These are phyloP conservation scores for Suillus lakei DNA, from an alignment of 768 basidiomycete genomes.

Conservation along the genomic window DNA sequence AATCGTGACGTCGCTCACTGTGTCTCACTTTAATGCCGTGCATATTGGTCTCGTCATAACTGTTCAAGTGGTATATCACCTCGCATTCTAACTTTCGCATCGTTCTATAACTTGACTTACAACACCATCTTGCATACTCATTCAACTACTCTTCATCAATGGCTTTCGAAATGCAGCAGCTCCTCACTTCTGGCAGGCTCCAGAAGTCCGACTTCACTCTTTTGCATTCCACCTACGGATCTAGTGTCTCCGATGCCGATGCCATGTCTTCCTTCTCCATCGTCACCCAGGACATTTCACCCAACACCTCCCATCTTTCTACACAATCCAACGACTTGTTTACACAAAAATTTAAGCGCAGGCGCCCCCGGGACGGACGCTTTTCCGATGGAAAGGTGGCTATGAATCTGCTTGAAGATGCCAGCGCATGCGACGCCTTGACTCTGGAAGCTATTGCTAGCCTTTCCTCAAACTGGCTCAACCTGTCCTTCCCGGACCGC, in stretches of 20 bases:
- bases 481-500: background rate
- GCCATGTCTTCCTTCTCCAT: background rate
- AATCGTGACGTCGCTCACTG: background rate
- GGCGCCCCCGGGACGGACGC: background rate
- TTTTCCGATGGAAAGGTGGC: too few relatives aligned
- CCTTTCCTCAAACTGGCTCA: background rate
- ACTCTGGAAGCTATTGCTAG: background rate
- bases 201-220: background rate
- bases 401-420: background rate
- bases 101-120: background rate
- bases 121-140: background rate
- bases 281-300: background rate
- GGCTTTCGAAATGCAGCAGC: background rate
- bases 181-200: background rate
- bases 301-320: background rate
- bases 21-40: constrained; percentile 1
- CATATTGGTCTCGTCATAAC: background rate
- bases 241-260: background rate
- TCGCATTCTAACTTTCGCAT: background rate
- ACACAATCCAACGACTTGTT: background rate
- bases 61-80: background rate
- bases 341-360: background rate
- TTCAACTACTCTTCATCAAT: background rate
- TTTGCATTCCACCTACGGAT: background rate
- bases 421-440: background rate